Percentiles rank a stretch among this genome's conserved stretches.
Conservation (phyloP, 495 filamentous ascomycete genomes). For the Penicillium taxi region DNA sequence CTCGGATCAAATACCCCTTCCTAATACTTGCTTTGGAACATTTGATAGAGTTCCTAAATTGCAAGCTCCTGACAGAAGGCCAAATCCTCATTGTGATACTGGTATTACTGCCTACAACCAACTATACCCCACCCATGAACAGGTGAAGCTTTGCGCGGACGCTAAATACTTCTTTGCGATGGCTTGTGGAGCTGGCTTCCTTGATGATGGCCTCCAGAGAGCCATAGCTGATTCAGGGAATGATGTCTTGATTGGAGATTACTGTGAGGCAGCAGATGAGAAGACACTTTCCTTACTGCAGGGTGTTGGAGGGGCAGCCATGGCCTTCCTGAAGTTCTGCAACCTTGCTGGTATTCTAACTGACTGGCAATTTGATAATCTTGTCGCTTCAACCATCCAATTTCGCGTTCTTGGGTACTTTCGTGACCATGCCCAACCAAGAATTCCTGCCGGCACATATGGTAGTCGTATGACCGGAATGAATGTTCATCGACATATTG, state of each 20-base stretch:
- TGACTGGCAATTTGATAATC: conserved; percentile 12
- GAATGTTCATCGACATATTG: conserved; percentile 10
- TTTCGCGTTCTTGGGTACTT: conserved; percentile 17
- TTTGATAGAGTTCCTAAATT: no score
- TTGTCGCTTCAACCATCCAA: conserved; percentile 10
- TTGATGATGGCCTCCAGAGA: conserved; percentile 9
- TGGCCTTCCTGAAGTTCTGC: conserved; percentile 15
- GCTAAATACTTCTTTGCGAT: conserved; percentile 14
- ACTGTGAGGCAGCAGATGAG: conserved; percentile 16
- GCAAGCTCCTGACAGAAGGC: conserved; percentile 16
- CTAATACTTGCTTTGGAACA: conserved; percentile 9
- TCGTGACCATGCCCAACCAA: conserved; percentile 9
- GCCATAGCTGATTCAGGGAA: conserved; percentile 17
- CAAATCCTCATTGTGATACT: conserved; percentile 6
- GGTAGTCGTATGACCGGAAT: conserved; percentile 16
- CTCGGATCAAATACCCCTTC: conserved; percentile 2
- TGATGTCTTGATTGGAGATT: conserved; percentile 18
- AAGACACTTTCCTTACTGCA: conserved; percentile 8
- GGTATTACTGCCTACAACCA: conserved; percentile 1
- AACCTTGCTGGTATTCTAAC: conserved; percentile 5
- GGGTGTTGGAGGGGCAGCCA: conserved; percentile 10
- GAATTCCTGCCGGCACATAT: conserved; percentile 9
- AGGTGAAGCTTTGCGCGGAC: conserved; percentile 16
- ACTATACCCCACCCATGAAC: conserved; percentile 10
- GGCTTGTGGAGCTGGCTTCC: conserved; percentile 5